Conservation (phyloP, 192 early-diverging fungal genomes). For the Funneliformis mosseae region DNA sequence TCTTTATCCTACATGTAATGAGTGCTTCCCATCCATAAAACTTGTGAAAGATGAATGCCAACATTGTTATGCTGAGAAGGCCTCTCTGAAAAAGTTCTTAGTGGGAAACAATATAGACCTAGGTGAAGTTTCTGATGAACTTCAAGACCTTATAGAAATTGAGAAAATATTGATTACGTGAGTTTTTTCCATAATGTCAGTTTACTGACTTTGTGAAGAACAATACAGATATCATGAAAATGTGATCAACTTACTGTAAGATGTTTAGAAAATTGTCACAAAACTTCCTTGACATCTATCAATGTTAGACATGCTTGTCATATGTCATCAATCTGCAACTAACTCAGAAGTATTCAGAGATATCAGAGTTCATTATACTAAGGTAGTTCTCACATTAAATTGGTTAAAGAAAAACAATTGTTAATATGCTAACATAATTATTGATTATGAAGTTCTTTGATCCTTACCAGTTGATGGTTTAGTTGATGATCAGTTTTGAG, state of each 20-base stretch:
- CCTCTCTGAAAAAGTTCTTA: too few species aligned
- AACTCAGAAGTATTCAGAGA: neutral
- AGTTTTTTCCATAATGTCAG: too few species aligned
- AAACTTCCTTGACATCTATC: neutral
- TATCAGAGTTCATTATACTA: neutral
- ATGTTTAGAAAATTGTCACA: neutral
- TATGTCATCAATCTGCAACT: neutral
- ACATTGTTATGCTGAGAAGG: too few species aligned
- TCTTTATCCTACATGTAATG: too few species aligned
- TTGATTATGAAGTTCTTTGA: neutral
- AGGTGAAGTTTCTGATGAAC: too few species aligned
- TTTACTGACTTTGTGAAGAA: too few species aligned
- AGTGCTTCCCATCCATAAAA: too few species aligned
- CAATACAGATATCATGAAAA: neutral
- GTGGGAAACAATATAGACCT: too few species aligned
- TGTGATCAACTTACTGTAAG: neutral
- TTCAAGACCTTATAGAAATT: too few species aligned
- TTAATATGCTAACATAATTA: neutral
- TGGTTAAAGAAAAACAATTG: neutral
- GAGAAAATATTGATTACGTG: too few species aligned
- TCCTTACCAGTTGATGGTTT: neutral
- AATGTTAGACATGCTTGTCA: neutral
- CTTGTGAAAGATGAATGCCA: too few species aligned
- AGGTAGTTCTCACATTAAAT: neutral
- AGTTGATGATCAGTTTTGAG: neutral